Base-by-base conservation (phyloP, 2,329 filamentous ascomycete genomes). In the Corynespora cassiicola region DNA sequence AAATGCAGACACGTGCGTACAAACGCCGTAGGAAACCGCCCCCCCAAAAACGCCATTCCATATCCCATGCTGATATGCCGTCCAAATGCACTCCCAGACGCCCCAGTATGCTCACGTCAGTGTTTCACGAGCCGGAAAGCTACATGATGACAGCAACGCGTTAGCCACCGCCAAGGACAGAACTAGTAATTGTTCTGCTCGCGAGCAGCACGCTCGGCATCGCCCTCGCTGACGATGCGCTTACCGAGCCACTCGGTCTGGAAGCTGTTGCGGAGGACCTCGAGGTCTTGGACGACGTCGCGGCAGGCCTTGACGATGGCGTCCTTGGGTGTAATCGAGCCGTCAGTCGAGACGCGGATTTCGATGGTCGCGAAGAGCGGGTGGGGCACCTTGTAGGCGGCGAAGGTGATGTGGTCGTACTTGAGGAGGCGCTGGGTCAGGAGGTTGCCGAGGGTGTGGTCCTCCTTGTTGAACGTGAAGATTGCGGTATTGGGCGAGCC, bases 401-500 rank as follows among this genome's bases (percentile, higher is more conserved):
- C 85, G 78, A 97, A 95, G 57, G 87, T 76, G 56, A 99, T 87
- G 65, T 95, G 86, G 12, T 84, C 81, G 59, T 89, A 87, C 67
- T 88, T 85, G 73, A 94, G 85, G 40, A 99, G 86, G 59, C 92
- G 88, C 61, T 89, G 85, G 31, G 87, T 82, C 39, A 99, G 80
- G 39, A 99, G 79, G 69, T 99, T 96, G 57, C 86, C 94, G 17
- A 99, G 81, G 1, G 92, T 96, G 73, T 96, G 92, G 59, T 99
- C 94, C 70, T 99, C 94, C 71, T 96, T 97, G 72, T 90, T 89
- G 72, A 99, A 85, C 42, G 89, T 84, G 75, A 99, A 99, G 71
- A 96, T 88, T 7, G 90, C 88, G n/a, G 88, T 90, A 67, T 96
- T 95, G 15, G 92, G 89, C 66, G 95, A 90, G 63, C 90, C 90